phyloP scores from a whole-genome alignment of 257 asterid species.

The Verbascum thapsus region DNA sequence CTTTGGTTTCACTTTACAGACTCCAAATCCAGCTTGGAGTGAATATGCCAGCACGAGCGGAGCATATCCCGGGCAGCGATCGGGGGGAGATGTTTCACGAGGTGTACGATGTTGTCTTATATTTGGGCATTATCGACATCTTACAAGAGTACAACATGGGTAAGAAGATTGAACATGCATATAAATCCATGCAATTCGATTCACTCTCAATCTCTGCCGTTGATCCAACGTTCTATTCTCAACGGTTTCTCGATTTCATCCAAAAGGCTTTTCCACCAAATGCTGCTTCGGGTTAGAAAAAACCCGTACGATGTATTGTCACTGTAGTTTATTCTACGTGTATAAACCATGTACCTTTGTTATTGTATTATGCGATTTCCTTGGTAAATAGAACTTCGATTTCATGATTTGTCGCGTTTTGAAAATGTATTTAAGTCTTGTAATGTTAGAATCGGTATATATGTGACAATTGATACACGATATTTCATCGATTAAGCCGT shows the following conservation, averaged over 20 bases:
- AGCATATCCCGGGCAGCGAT: conserved; percentile 51
- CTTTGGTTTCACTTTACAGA: conserved; percentile 45
- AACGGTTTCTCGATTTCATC: conserved; percentile 82
- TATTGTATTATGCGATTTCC: conserved; percentile 23
- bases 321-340: too few relatives aligned
- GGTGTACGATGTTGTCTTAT: conserved; percentile 85
- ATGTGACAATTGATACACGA: too few relatives aligned
- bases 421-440: too few relatives aligned
- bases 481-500: too few relatives aligned
- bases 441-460: too few relatives aligned
- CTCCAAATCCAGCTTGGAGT: conserved; percentile 98
- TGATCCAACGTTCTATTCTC: conserved; percentile 82
- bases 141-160: conserved; percentile 88
- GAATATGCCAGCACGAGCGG: conserved; percentile 98
- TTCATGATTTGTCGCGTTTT: too few relatives aligned
- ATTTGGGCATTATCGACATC: conserved; percentile 92
- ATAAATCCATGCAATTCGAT: conserved; percentile 81
- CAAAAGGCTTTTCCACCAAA: conserved; percentile 79
- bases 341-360: conserved; percentile 29
- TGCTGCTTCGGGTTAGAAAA: conserved; percentile 33
- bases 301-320: background rate
- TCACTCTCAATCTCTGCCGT: conserved; percentile 87
- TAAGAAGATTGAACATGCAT: conserved; percentile 88
- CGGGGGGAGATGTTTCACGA: conserved; percentile 62
- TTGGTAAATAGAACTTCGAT: too few relatives aligned